Evolutionary conservation across 345 rosid genomes (phyloP).

Genomic region (Gossypium australe): DNA sequence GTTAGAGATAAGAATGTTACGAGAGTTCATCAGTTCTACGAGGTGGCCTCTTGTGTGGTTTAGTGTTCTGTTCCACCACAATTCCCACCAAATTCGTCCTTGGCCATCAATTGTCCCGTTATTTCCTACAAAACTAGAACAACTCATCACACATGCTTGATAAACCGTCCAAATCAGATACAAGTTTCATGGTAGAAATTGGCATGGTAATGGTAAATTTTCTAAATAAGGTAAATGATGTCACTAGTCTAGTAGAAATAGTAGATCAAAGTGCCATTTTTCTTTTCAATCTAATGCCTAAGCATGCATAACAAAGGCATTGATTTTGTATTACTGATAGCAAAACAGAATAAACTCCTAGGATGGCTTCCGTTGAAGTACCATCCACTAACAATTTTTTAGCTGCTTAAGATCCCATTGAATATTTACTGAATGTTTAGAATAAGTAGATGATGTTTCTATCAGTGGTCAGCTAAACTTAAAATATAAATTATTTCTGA

Average conservation of each 20-base stretch:
- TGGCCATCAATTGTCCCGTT: constrained; percentile 96
- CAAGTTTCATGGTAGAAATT: background rate
- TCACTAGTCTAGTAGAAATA: constrained; percentile 3
- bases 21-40: constrained; percentile 76
- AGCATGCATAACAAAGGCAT: background rate
- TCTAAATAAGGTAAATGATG: background rate
- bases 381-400: background rate
- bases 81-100: constrained; percentile 98
- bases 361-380: background rate
- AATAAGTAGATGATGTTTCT: background rate
- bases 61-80: constrained; percentile 96
- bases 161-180: background rate
- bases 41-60: constrained; percentile 93
- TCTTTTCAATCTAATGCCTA: background rate
- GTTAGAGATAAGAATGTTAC: constrained; percentile 68
- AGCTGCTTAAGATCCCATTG: background rate
- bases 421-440: background rate
- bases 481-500: background rate
- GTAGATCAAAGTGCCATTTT: background rate
- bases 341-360: background rate
- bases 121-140: constrained; percentile 45
- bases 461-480: background rate
- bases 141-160: background rate
- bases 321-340: background rate
- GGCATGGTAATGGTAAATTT: background rate